Evolutionary conservation across 805 yeast genomes (phyloP).

Genomic region (Scheffersomyces coipomensis): DNA sequence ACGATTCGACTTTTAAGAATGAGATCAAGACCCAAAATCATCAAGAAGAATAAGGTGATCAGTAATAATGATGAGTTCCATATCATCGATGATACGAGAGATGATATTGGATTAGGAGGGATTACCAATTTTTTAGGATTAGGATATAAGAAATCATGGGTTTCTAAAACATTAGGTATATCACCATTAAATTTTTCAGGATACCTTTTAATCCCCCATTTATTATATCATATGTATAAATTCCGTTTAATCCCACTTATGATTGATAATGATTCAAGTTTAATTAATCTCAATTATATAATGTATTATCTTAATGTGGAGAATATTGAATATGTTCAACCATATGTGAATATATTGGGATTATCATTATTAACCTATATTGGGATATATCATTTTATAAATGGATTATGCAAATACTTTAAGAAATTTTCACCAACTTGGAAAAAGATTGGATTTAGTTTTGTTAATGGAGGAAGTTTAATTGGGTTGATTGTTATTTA

Average conservation of each 20-base stretch:
- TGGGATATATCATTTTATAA: constrained; percentile 51
- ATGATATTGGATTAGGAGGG: constrained; percentile 61
- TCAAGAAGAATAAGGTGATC: constrained; percentile 7
- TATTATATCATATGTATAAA: constrained; percentile 46
- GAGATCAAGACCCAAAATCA: constrained; percentile 9
- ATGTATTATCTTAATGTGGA: constrained; percentile 27
- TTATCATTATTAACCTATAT: constrained; percentile 27
- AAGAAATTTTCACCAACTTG: constrained; percentile 36
- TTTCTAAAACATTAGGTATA: constrained; percentile 41
- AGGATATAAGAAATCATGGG: constrained; percentile 49
- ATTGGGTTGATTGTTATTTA: constrained; percentile 37
- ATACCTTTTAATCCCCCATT: constrained; percentile 44
- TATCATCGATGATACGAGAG: constrained; percentile 34
- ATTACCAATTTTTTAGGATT: constrained; percentile 53
- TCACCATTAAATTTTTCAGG: constrained; percentile 62
- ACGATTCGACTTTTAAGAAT: constrained; percentile 36
- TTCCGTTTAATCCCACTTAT: constrained; percentile 50
- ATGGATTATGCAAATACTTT: constrained; percentile 52
- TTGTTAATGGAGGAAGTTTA: constrained; percentile 33
- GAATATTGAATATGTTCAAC: neutral
- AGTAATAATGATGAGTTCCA: constrained; percentile 7
- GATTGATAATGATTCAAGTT: constrained; percentile 56
- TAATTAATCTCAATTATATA: constrained; percentile 52
- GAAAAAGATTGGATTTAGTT: constrained; percentile 44
- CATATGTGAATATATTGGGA: constrained; percentile 4